Conservation (phyloP, 495 filamentous ascomycete species). For the Penicillium waksmanii region DNA sequence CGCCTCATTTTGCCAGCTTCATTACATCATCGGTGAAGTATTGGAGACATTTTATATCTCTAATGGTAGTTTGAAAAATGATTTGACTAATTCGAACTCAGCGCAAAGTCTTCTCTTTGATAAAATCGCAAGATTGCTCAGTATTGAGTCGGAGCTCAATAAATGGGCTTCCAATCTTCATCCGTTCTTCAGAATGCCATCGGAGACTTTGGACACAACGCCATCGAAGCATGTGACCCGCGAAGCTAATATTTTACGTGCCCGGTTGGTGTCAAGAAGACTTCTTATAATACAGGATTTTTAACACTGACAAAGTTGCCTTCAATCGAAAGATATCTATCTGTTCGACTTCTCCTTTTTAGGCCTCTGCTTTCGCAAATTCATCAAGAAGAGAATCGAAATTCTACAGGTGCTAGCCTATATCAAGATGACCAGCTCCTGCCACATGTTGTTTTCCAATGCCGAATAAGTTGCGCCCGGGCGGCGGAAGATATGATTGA, state of each 20-base stretch:
- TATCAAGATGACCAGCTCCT: conserved; percentile 6
- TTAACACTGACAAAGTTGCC: not conserved
- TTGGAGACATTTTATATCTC: conserved; percentile 18
- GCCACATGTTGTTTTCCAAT: conserved; percentile 10
- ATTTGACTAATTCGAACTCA: not conserved
- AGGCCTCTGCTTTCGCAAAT: conserved; percentile 19
- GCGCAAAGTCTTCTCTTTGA: conserved; percentile 1
- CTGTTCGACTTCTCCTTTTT: conserved; percentile 21
- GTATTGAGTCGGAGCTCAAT: conserved; percentile 12
- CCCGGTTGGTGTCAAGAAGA: conserved; percentile 7
- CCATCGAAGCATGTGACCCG: conserved; percentile 19
- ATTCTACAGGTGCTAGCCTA: not conserved
- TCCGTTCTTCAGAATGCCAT: conserved; percentile 17
- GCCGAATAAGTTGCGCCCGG: conserved; percentile 16
- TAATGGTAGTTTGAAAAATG: not conserved
- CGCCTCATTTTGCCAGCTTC: conserved; percentile 18
- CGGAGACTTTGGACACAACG: conserved; percentile 12
- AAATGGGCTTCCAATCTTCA: conserved; percentile 16
- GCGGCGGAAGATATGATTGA: conserved; percentile 21
- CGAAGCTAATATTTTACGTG: conserved; percentile 18
- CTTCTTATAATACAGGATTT: not conserved
- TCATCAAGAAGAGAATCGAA: conserved; percentile 2
- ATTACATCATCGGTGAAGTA: conserved; percentile 21
- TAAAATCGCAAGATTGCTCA: conserved; percentile 14
- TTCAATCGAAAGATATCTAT: conserved; percentile 13